Evolutionary conservation across 208 protist genomes (phyloP).

Genomic region (Acanthamoeba lenticulata): DNA sequence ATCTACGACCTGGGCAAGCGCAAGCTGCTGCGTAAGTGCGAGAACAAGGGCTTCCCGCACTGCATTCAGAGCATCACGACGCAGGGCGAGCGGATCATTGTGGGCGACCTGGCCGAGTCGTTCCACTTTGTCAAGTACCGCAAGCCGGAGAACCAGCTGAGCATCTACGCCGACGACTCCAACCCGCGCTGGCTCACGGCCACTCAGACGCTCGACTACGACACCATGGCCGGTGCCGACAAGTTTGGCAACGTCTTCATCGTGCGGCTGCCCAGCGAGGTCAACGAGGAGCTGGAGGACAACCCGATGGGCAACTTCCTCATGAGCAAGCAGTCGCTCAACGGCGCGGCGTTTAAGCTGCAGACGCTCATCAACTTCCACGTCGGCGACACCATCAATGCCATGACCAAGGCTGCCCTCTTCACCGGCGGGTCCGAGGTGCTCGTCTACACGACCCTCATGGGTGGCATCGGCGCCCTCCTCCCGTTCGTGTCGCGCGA

Average conservation of each 20-base stretch:
- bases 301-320: constrained; percentile 59
- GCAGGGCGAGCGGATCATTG: constrained; percentile 86
- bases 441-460: constrained; percentile 86
- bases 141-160: constrained; percentile 81
- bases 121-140: constrained; percentile 91
- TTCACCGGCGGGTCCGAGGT: constrained; percentile 79
- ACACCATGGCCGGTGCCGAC: constrained; percentile 90
- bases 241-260: constrained; percentile 94
- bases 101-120: constrained; percentile 87
- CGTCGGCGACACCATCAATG: constrained; percentile 89
- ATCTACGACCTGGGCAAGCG: constrained; percentile 92
- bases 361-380: constrained; percentile 87
- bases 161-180: constrained; percentile 91
- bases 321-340: constrained; percentile 57
- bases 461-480: constrained; percentile 76
- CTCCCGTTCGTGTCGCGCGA: constrained; percentile 76
- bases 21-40: constrained; percentile 92
- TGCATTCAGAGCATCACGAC: constrained; percentile 83
- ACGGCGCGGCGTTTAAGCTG: constrained; percentile 66
- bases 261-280: constrained; percentile 82
- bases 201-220: constrained; percentile 87
- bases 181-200: constrained; percentile 87
- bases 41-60: constrained; percentile 88
- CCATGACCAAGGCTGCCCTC: constrained; percentile 82
- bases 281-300: constrained; percentile 77